Percentiles rank a stretch among this genome's conserved stretches.
Conservation (phyloP, 148 eudicot species). For the Beta vulgaris region DNA sequence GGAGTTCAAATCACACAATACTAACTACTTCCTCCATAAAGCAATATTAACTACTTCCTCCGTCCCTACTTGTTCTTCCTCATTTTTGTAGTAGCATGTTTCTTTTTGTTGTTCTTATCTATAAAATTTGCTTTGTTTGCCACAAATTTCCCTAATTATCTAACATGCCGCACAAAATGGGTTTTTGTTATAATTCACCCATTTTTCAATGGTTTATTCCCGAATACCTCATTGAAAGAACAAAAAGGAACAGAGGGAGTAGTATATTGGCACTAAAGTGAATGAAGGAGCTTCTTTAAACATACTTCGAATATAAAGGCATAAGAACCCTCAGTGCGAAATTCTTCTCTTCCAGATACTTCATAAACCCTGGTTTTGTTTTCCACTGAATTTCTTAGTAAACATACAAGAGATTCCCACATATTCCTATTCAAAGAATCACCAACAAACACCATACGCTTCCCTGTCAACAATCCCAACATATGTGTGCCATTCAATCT, state of each 20-base stretch:
- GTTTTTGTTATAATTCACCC: too few species aligned
- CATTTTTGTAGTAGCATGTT: too few species aligned
- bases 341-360: slow-evolving; percentile 57
- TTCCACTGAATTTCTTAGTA: slow-evolving; percentile 49
- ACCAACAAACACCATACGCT: slow-evolving; percentile 71
- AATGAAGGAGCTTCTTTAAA: not conserved
- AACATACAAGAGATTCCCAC: slow-evolving; percentile 85
- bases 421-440: slow-evolving; percentile 88
- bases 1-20: not conserved
- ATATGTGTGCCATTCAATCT: slow-evolving; percentile 59
- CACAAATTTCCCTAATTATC: too few species aligned
- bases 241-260: too few species aligned
- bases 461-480: slow-evolving; percentile 65
- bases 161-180: too few species aligned
- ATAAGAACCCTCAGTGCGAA: slow-evolving; percentile 54
- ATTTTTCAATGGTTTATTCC: too few species aligned
- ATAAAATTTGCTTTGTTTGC: too few species aligned
- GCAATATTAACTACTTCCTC: too few species aligned
- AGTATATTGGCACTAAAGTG: not conserved
- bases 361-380: slow-evolving; percentile 60
- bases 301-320: slow-evolving; percentile 53
- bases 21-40: too few species aligned
- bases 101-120: too few species aligned
- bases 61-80: too few species aligned
- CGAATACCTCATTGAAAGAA: too few species aligned